These are phyloP conservation scores for Hylodesmum podocarpum DNA, from an alignment of 306 rosid genomes.

Conservation along the genomic window DNA sequence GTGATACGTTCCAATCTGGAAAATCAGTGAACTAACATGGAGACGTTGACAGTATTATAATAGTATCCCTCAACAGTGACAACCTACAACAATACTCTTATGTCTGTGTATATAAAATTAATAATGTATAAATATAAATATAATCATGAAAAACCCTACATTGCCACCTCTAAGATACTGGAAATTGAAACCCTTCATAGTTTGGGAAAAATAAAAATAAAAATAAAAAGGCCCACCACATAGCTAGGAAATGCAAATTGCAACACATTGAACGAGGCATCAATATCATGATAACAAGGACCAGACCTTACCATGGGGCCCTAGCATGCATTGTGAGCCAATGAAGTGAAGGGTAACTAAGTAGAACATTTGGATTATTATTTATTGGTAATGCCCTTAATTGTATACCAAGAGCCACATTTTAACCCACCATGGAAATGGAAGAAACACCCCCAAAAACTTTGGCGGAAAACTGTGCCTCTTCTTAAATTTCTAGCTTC, in stretches of 20 bases:
- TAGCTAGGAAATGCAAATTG: neutral
- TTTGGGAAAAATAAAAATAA: neutral
- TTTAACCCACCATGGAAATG: slow-evolving; percentile 35
- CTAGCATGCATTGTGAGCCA: slow-evolving; percentile 24
- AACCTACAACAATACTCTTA: neutral
- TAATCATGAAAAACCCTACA: neutral
- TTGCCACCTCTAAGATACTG: slow-evolving; percentile 9
- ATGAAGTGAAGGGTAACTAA: slow-evolving; percentile 18
- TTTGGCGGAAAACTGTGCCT: slow-evolving; percentile 35
- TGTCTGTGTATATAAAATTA: neutral
- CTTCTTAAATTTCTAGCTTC: slow-evolving; percentile 16
- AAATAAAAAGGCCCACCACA: slow-evolving; percentile 30
- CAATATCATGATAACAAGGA: neutral
- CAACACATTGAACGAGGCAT: slow-evolving; percentile 25
- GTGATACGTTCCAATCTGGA: slow-evolving; percentile 26
- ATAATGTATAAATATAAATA: too few species aligned
- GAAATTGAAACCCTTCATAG: neutral
- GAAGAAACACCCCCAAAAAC: slow-evolving; percentile 6
- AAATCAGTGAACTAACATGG: slow-evolving; percentile 28
- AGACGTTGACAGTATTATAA: slow-evolving; percentile 31
- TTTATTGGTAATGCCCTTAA: slow-evolving; percentile 7
- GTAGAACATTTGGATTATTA: neutral
- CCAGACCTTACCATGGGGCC: slow-evolving; percentile 18
- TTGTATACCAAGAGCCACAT: slow-evolving; percentile 14
- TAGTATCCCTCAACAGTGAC: slow-evolving; percentile 12